Conservation (phyloP, 169 alveolate species). For the Perkinsus marinus region DNA sequence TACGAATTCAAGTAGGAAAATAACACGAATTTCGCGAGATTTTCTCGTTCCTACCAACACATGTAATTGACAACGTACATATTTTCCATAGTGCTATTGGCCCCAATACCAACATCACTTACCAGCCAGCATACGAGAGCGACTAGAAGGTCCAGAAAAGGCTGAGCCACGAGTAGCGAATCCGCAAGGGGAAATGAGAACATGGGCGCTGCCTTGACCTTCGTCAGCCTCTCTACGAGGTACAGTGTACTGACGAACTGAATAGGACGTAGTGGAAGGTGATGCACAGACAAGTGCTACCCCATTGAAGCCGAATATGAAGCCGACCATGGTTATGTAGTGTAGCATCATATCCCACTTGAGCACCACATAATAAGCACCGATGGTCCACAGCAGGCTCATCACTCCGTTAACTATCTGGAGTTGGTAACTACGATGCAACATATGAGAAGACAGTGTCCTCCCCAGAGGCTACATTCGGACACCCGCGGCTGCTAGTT, state of each 20-base stretch:
- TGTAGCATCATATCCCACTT: background rate
- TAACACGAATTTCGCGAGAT: too few species aligned
- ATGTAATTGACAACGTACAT: too few species aligned
- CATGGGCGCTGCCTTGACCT: background rate
- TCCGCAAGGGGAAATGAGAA: background rate
- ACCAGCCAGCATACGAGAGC: background rate
- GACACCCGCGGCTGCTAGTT: background rate
- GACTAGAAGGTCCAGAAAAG: background rate
- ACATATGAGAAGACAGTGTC: background rate
- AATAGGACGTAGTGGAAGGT: background rate
- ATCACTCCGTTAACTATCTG: background rate
- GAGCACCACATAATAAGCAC: background rate
- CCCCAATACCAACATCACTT: background rate
- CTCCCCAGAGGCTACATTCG: background rate
- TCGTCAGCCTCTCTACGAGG: background rate
- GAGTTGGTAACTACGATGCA: background rate
- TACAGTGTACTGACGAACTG: background rate
- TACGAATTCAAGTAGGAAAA: too few species aligned
- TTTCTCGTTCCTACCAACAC: too few species aligned
- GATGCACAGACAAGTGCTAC: background rate
- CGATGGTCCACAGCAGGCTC: background rate
- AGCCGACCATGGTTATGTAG: background rate
- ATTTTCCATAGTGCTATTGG: too few species aligned
- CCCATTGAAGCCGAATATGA: background rate
- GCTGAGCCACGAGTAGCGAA: background rate